A percentile compares a stretch with the other conserved stretches of the same genome.
Evolutionary conservation across 441 rosid species (phyloP).

Genomic region (Hura crepitans): DNA sequence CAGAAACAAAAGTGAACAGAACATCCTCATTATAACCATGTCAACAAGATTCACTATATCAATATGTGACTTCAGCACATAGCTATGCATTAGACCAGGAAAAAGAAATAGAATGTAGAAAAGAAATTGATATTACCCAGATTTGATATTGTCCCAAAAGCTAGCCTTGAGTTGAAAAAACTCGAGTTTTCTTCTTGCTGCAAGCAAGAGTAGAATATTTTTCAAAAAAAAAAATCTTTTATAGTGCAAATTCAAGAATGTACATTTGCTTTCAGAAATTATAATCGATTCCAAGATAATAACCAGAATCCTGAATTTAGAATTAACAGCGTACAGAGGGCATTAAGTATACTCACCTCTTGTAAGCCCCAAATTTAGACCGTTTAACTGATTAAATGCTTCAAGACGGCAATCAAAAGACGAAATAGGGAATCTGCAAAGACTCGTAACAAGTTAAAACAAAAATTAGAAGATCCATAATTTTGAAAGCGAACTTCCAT

Average conservation of each 20-base stretch:
- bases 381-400: conserved; percentile 31
- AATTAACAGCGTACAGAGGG: not conserved
- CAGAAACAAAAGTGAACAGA: not conserved
- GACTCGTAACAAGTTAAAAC: conserved; percentile 3
- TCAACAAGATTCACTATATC: not conserved
- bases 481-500: not conserved
- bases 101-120: not conserved
- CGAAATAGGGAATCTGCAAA: conserved; percentile 43
- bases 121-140: conserved; percentile 49
- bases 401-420: conserved; percentile 33
- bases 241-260: not conserved
- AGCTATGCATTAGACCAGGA: not conserved
- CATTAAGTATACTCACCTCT: conserved; percentile 23
- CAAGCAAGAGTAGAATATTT: conserved; percentile 19
- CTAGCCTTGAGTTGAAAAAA: conserved; percentile 50
- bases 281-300: not conserved
- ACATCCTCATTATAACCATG: not conserved
- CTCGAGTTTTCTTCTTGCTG: conserved; percentile 59
- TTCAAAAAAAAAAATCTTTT: not conserved
- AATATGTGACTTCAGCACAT: not conserved
- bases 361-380: conserved; percentile 29
- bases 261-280: not conserved
- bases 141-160: conserved; percentile 82
- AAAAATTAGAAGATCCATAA: not conserved
- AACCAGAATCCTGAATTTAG: not conserved